Base-by-base conservation (phyloP, 2,329 filamentous ascomycete species). In the Plectosphaerella cucumerina region DNA sequence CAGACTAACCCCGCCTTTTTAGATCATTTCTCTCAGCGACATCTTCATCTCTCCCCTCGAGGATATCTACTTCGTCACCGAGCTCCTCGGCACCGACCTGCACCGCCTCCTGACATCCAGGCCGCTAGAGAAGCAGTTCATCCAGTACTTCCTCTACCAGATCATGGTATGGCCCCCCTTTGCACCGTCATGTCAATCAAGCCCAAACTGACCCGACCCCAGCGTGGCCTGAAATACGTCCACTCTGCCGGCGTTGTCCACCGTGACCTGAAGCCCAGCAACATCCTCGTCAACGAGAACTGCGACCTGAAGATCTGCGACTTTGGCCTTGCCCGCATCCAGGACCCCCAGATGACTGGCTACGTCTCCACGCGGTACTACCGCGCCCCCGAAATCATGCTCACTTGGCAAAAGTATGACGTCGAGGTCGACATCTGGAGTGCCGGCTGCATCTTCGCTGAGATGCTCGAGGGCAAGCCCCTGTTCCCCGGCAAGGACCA, bases 371-470 rank as follows among this genome's bases (percentile, higher is more conserved):
- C 94, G 56, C 82, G 94, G 78, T 99, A 99, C 80, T 99, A 99
- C 80, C 86, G 94, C 65, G 94, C 94, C 9, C 94, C 94, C 17
- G 94, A 99, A 73, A 99, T 99, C 68, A 99, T 99, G 94, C 90
- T 99, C 67, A 97, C 94, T 58, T 99, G 94, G 94, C 94, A 99
- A 78, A 99, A 99, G 76, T 99, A 99, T 73, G 94, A 99, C 62
- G 86, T 97, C 45, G 94, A 97, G 75, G 94, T 99, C 52, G 94
- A 99, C 69, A 96, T 99, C 67, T 99, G 94, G 94, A 97, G 94
- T 68, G 93, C 93, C 17, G 94, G 94, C 54, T 99, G 94, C 73
- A 99, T 99, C 67, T 97, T 99, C 62, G 94, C 94, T 41, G 94
- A 99, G 75, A 99, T 99, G 94, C 81, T 99, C 53, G 93, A 97